Base-by-base conservation (phyloP, 768 basidiomycete genomes). In the Suillus brevipes region DNA sequence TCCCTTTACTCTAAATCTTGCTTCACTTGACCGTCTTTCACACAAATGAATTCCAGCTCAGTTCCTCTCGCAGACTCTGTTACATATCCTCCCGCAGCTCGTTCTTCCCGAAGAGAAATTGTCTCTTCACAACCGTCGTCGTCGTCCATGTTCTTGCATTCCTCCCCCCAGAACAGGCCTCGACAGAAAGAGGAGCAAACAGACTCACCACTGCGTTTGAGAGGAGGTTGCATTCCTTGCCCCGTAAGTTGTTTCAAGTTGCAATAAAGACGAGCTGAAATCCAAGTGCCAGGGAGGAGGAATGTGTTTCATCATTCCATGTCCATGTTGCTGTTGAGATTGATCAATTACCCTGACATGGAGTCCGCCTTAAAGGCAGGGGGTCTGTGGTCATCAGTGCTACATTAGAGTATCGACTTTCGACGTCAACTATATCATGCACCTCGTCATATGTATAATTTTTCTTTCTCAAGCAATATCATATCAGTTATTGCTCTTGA, bases 251-350 rank as follows among this genome's bases (percentile, higher is more conserved):
- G 12, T 6, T 50, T 6, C 6, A 38, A 36, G 6, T 12, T 20
- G n/a, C 6, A 13, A 16, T 2, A 34, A 14, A 23, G 7, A 38
- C 8, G 20, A 28, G 9, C 45, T 49, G 50, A 64, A 70, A 16
- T 66, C 40, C 36, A 7, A 49, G 13, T 8, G 23, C 1, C 56
- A 72, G 77, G 70, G 77, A 49, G 77, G 77, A 7, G 79, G 79
- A 38, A 78, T 69, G 47, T 80, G 79, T 53, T 80, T 63, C 57
- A 72, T 77, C 58, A 75, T 80, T 61, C 79, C 79, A 7, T 62
- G 74, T n/a, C 78, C 78, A 14, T 79, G 77, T 53, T 59, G 38
- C 28, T 59, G 58, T 16, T 55, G 53, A 52, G 28, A 28, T 6
- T n/a, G 20, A 34, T 34, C 3, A n/a, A 34, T 34, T n/a, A 34